Evolutionary conservation across 345 rosid genomes (phyloP).

Genomic region (Trapa bicornis): DNA sequence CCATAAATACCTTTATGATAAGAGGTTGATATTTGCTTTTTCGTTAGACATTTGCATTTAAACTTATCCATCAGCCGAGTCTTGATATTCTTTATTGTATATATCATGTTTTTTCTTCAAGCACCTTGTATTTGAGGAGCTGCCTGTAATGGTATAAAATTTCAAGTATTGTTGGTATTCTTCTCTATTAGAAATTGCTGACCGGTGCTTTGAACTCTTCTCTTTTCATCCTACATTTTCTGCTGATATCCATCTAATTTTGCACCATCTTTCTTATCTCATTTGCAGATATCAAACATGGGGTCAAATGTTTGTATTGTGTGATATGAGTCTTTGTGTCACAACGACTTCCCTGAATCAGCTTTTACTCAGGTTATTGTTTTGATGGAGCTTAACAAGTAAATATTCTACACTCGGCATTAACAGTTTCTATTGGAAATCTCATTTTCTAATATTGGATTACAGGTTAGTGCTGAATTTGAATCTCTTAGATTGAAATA

Average conservation of each 20-base stretch:
- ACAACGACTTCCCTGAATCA: neutral
- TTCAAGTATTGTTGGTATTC: neutral
- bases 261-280: neutral
- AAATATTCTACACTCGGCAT: neutral
- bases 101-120: neutral
- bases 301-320: neutral
- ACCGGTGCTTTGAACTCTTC: neutral
- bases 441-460: neutral
- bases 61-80: neutral
- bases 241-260: neutral
- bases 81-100: neutral
- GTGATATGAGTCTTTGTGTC: too few species aligned
- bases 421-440: neutral
- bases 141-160: slow-evolving; percentile 11
- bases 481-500: slow-evolving; percentile 12
- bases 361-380: neutral
- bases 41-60: slow-evolving; percentile 3
- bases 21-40: neutral
- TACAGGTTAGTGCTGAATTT: too few species aligned
- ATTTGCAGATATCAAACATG: neutral
- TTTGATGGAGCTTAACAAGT: slow-evolving; percentile 6
- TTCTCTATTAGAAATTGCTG: neutral
- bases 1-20: slow-evolving; percentile 7
- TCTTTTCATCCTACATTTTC: neutral
- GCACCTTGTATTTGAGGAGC: neutral